Evolutionary conservation across 225 moss, liverwort and hornwort species (phyloP), one percentile per base, ranked within the genome.

Genomic region (Sphagnum contortum): DNA sequence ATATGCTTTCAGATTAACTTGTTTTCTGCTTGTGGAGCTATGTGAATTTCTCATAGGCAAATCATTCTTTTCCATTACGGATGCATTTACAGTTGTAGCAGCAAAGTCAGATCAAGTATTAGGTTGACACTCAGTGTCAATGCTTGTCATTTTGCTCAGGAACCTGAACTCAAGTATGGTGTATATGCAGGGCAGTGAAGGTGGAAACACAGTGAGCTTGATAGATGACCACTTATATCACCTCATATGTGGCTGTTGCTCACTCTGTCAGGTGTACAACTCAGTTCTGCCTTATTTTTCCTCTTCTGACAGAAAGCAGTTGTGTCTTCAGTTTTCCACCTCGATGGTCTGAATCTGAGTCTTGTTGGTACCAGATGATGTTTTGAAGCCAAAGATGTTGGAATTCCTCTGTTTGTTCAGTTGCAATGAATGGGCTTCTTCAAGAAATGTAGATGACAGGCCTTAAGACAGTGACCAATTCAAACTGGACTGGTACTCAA

Each of bases 191-290:
- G 83, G 83, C 68, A 84, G 83, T 69, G 80, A 80, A 68, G 80
- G 75, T 12, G 83, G 80, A 65, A 77, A 84, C 77, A 71, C 72
- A 56, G 80, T 84, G 62, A 84, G 80, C 57, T 75, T 79, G 53
- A 75, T 84, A 6, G 83, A 84, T 53, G 83, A 84, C 73, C 83
- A 84, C 55, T 47, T 84, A 66, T 84, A 84, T 70, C 83, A 84
- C 68, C 75, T 84, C 12, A 70, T 81, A 68, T 84, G 83, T 59
- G 83, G 83, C 68, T 84, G 83, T 76, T 84, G 83, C 72, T 80
- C 83, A 45, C 80, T 84, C 65, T 84, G 83, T 47, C 83, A 84
- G 83, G 83, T 83, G 48, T 50, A 47, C 13, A 3, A 5, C 8
- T 5, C 9, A 58, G 8, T 44, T 44, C 58, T 12, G 6, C 13